Conservation (phyloP, 2,329 filamentous ascomycete genomes). For the Calonectria naviculata region DNA sequence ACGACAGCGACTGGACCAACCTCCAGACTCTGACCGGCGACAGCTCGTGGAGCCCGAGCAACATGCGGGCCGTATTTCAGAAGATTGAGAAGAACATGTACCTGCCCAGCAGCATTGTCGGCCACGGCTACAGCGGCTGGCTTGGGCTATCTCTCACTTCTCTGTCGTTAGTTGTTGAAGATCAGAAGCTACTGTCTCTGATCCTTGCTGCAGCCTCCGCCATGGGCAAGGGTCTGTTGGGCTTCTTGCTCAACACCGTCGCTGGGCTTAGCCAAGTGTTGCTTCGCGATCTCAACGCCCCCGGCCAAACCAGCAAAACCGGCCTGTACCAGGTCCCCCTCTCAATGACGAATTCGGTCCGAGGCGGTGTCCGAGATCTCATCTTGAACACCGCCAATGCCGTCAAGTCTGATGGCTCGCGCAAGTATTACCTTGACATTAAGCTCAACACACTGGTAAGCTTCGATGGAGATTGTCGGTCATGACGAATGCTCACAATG, state of each 20-base stretch:
- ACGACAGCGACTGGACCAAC: conserved; percentile 68
- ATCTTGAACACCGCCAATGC: conserved; percentile 47
- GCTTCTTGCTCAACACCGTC: neutral
- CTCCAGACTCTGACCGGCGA: conserved; percentile 67
- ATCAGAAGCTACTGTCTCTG: conserved; percentile 62
- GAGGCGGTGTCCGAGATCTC: conserved; percentile 62
- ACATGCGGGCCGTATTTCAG: conserved; percentile 68
- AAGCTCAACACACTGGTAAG: conserved; percentile 48
- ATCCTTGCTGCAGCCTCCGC: conserved; percentile 37
- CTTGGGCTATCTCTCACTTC: conserved; percentile 62
- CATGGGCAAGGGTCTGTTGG: conserved; percentile 40
- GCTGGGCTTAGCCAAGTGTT: neutral
- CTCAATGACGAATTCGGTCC: conserved; percentile 52
- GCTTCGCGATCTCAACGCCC: neutral
- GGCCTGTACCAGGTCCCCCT: conserved; percentile 59
- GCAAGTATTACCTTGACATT: conserved; percentile 67
- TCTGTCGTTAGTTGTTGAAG: conserved; percentile 60
- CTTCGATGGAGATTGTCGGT: conserved; percentile 55
- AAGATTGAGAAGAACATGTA: conserved; percentile 66
- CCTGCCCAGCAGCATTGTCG: conserved; percentile 51
- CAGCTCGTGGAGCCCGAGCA: conserved; percentile 61
- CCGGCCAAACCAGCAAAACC: conserved; percentile 24
- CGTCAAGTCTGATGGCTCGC: conserved; percentile 54
- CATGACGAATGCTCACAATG: conserved; percentile 50
- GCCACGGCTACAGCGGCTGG: conserved; percentile 70